Evolutionary conservation across 257 asterid species (phyloP).

Genomic region (Lantana camara): DNA sequence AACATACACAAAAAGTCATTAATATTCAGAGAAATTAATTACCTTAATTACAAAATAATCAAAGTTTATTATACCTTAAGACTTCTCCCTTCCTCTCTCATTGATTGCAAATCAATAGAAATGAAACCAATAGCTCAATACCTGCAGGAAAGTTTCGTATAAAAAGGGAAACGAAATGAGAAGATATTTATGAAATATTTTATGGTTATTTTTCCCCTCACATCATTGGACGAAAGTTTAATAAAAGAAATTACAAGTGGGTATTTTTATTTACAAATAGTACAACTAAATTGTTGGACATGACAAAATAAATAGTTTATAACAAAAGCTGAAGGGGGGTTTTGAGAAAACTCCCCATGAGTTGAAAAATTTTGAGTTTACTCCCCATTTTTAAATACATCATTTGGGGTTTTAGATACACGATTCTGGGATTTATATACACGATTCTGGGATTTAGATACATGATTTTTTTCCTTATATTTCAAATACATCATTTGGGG

Average conservation of each 20-base stretch:
- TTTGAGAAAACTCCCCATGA: too few species aligned
- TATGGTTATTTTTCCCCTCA: not conserved
- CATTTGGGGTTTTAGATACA: too few species aligned
- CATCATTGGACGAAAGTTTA: conserved; percentile 14
- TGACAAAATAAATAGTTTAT: conserved; percentile 13
- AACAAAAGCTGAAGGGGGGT: too few species aligned
- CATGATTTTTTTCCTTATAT: too few species aligned
- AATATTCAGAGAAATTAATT: not conserved
- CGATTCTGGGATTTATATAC: too few species aligned
- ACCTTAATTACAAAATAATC: conserved; percentile 15
- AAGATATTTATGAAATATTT: conserved; percentile 18
- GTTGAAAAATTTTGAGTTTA: too few species aligned
- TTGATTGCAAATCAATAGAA: conserved; percentile 36
- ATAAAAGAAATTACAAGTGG: conserved; percentile 19
- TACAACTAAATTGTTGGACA: conserved; percentile 15
- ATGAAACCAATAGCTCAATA: conserved; percentile 24
- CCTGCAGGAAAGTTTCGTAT: conserved; percentile 23
- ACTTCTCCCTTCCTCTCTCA: conserved; percentile 50
- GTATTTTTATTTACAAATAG: conserved; percentile 10
- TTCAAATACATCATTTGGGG: too few species aligned
- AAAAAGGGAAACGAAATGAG: conserved; percentile 13
- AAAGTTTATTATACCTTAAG: conserved; percentile 41
- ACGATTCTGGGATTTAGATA: too few species aligned
- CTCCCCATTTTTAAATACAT: too few species aligned
- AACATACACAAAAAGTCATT: not conserved